Base-by-base conservation (phyloP, 352 stramenopile genomes). In the Pythium scleroteichum region DNA sequence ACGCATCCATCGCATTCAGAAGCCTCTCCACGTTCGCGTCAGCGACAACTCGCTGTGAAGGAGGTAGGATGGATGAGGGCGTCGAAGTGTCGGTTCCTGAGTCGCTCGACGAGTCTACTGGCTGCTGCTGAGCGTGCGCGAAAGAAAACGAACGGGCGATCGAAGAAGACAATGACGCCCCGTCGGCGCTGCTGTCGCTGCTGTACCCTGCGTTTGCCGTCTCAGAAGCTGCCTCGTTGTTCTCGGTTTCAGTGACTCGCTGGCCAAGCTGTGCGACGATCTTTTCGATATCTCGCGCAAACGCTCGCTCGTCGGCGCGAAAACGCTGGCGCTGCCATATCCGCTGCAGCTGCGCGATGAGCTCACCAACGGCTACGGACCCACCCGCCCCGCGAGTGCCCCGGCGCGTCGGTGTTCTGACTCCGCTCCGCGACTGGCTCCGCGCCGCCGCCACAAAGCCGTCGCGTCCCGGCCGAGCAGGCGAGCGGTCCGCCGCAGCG, bases 201-300 rank as follows among this genome's bases (percentile, higher is more conserved):
- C 16, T 59, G 8, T 54, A 40, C 17, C 27, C 24, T 16, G 29
- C 29, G 29, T 35, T 35, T 35, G 10, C 10, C 10, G 29, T 35
- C 29, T 35, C 5, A 10, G 29, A 35, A 10, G 29, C 29, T 35
- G 22, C 4, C 16, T 29, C 42, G 41, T 40, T 49, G 10, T 19
- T 8, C 3, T 42, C 29, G 29, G 50, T 8, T 7, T 27, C 29
- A 14, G 14, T 29, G 6, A 5, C 14, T 44, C 38, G 35, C 40
- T 50, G 49, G 19, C 22, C 19, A 14, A 66, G 44, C 42, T 54
- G 55, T 1, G 20, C 40, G 50, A 90, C 47, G 29, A 90, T 75
- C 27, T 74, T 81, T 59, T 91, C 84, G 22, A 91, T 72, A 32
- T 91, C 84, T 29, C 82, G 73, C 20, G 82, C 73, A 54, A 91